phyloP scores from a whole-genome alignment of 2,329 filamentous ascomycete genomes.

The Talaromyces amestolkiae region DNA sequence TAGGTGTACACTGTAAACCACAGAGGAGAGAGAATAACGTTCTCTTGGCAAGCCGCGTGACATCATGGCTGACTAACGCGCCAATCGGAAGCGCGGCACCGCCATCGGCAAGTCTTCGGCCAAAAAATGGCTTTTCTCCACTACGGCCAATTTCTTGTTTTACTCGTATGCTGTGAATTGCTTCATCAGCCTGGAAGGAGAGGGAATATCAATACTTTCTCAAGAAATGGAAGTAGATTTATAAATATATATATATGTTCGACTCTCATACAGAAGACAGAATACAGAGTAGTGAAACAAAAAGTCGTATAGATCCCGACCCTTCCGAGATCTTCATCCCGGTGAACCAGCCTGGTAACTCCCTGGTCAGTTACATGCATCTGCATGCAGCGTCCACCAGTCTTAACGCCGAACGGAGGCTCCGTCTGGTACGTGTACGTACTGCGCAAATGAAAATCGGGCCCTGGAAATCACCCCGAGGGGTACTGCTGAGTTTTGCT shows the following conservation, averaged over 20 bases:
- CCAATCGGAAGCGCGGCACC: slow-evolving; percentile 20
- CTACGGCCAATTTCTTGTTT: not conserved
- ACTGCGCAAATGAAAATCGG: not conserved
- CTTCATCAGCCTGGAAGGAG: too few species aligned
- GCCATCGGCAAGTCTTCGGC: not conserved
- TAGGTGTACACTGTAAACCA: too few species aligned
- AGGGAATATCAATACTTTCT: not conserved
- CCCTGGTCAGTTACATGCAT: not conserved
- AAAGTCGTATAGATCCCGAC: not conserved
- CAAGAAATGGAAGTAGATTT: not conserved
- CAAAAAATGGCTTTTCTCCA: not conserved
- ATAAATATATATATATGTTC: too few species aligned
- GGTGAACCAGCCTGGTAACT: slow-evolving; percentile 1
- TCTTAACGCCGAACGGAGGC: not conserved
- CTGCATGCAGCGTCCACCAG: not conserved
- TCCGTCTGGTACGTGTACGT: not conserved
- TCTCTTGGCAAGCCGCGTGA: not conserved
- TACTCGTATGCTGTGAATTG: too few species aligned
- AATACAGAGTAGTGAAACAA: not conserved
- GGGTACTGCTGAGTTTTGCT: not conserved
- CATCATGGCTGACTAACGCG: not conserved
- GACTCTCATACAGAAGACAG: not conserved
- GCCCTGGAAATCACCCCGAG: not conserved
- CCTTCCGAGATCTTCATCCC: not conserved
- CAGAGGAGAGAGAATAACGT: not conserved